These are phyloP conservation scores for Samsoniella hepiali DNA, from an alignment of 2,329 filamentous ascomycete genomes.

Conservation along the genomic window DNA sequence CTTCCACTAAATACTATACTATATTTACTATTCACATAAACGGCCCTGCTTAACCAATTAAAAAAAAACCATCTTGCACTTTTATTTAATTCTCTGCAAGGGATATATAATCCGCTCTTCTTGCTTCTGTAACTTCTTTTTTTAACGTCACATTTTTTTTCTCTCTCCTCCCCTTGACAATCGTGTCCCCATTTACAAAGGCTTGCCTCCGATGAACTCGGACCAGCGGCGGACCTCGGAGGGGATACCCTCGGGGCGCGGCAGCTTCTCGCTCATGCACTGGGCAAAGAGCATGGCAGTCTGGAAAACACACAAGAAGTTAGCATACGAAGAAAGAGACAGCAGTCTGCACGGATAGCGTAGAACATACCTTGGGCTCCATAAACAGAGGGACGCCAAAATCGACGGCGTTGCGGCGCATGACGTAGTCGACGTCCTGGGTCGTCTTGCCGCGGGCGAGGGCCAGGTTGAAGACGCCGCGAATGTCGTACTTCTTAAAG, in stretches of 20 bases:
- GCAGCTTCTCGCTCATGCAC: conserved; percentile 96
- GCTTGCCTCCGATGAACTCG: conserved; percentile 87
- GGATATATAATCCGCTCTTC: neutral
- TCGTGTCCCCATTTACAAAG: conserved; percentile 51
- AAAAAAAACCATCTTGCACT: neutral
- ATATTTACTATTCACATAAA: neutral
- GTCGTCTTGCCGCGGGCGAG: conserved; percentile 77
- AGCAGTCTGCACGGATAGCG: neutral
- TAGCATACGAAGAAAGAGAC: neutral
- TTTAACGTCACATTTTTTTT: neutral
- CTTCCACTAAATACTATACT: neutral
- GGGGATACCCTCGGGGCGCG: conserved; percentile 82
- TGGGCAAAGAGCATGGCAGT: conserved; percentile 93
- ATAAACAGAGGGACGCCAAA: conserved; percentile 97
- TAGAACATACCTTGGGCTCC: conserved; percentile 81
- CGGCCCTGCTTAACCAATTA: neutral
- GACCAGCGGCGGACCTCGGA: conserved; percentile 91
- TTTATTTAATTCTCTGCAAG: neutral
- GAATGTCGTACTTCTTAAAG: conserved; percentile 95
- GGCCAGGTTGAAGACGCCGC: conserved; percentile 92
- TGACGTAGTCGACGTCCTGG: conserved; percentile 93
- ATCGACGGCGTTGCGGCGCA: conserved; percentile 96
- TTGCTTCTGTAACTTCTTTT: neutral
- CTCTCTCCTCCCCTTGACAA: neutral
- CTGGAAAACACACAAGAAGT: conserved; percentile 46